These are phyloP conservation scores for Chaetomium tenue DNA, from an alignment of 495 filamentous ascomycete species.

Conservation along the genomic window DNA sequence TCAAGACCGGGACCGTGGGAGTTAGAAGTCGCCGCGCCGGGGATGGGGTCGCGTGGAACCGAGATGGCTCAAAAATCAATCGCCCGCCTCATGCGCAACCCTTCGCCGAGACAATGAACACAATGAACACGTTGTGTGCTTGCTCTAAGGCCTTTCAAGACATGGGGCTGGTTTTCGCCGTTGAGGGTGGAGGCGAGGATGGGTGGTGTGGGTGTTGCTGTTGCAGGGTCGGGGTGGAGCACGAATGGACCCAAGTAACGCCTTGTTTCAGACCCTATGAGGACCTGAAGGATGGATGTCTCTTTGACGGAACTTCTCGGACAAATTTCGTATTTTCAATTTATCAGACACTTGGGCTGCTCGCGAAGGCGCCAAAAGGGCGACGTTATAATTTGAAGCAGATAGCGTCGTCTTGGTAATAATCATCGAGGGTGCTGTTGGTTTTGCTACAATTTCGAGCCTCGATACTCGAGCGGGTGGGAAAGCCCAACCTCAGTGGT, in stretches of 20 bases:
- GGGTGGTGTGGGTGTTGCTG: background rate
- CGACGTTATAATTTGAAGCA: background rate
- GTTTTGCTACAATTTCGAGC: slow-evolving; percentile 1
- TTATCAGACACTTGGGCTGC: background rate
- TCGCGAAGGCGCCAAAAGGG: background rate
- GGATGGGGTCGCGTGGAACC: background rate
- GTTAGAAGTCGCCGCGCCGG: background rate
- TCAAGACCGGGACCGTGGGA: background rate
- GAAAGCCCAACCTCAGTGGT: slow-evolving; percentile 10
- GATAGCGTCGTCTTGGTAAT: background rate
- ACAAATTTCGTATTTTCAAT: background rate
- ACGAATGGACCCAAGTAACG: background rate
- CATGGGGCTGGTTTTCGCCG: slow-evolving; percentile 11
- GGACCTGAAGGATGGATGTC: background rate
- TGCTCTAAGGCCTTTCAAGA: slow-evolving; percentile 4
- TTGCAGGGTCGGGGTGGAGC: slow-evolving; percentile 16
- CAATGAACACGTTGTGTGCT: background rate
- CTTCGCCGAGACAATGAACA: background rate
- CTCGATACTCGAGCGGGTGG: background rate
- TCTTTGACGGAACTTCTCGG: background rate
- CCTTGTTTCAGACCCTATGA: background rate
- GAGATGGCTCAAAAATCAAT: slow-evolving; percentile 2
- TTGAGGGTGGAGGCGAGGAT: background rate
- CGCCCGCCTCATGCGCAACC: slow-evolving; percentile 1
- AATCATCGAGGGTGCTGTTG: background rate